Conservation (phyloP, 2,329 filamentous ascomycete genomes). For the Fusarium guadeloupense region DNA sequence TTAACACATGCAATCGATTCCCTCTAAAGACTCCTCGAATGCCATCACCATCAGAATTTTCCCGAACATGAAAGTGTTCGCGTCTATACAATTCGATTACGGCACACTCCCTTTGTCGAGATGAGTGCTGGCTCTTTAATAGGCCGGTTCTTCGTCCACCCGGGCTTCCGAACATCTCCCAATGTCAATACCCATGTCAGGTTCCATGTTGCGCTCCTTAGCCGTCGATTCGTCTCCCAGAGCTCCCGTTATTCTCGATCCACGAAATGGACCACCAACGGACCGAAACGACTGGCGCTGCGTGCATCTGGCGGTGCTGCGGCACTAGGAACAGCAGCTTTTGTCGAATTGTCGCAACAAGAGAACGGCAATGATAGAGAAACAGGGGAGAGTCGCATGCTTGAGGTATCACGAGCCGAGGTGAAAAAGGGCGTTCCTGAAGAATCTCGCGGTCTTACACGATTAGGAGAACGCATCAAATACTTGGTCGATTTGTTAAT, state of each 20-base stretch:
- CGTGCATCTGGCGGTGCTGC: constrained; percentile 54
- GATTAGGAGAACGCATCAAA: constrained; percentile 66
- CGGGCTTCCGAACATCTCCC: constrained; percentile 45
- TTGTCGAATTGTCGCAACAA: constrained; percentile 66
- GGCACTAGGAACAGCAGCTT: constrained; percentile 63
- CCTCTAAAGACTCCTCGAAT: constrained; percentile 12
- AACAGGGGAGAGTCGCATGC: constrained; percentile 87
- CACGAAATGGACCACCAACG: constrained; percentile 38
- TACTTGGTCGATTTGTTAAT: constrained; percentile 76
- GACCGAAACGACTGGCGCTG: constrained; percentile 45
- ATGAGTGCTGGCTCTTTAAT: constrained; percentile 58
- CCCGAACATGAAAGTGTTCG: constrained; percentile 36
- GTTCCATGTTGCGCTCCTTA: constrained; percentile 19
- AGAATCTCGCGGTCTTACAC: constrained; percentile 66
- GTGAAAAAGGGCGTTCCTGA: constrained; percentile 74
- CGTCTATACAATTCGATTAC: constrained; percentile 6
- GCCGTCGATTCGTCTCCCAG: constrained; percentile 41
- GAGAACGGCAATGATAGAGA: constrained; percentile 60
- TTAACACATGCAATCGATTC: constrained; percentile 30
- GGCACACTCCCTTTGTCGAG: constrained; percentile 43
- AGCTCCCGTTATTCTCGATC: constrained; percentile 37
- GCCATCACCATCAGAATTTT: constrained; percentile 10
- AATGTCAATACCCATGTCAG: constrained; percentile 22
- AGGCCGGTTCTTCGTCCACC: constrained; percentile 56
- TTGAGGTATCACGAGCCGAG: constrained; percentile 81